Conservation (phyloP, 768 basidiomycete species). For the Collybia sordida region DNA sequence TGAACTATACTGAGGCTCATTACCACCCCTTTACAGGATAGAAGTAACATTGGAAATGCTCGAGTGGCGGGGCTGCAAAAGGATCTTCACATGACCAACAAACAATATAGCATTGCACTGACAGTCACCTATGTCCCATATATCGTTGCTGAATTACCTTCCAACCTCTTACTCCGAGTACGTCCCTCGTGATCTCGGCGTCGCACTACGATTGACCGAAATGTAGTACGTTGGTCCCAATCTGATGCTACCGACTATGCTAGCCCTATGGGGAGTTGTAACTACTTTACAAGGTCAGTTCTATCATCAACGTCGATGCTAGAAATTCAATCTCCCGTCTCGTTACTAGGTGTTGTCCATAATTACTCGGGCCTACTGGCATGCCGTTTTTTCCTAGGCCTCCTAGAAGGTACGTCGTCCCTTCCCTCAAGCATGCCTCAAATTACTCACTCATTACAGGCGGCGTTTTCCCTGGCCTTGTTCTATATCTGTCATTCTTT, state of each 20-base stretch:
- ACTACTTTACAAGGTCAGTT: slow-evolving; percentile 55
- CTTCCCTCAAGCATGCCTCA: neutral
- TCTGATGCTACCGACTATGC: slow-evolving; percentile 45
- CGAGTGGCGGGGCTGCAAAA: slow-evolving; percentile 60
- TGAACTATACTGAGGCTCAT: slow-evolving; percentile 10
- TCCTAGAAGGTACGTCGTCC: slow-evolving; percentile 43
- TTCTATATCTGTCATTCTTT: slow-evolving; percentile 57
- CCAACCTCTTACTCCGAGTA: slow-evolving; percentile 58
- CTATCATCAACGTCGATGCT: neutral
- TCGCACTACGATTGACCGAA: neutral
- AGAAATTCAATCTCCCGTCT: neutral
- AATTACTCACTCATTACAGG: slow-evolving; percentile 26
- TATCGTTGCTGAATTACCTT: slow-evolving; percentile 58
- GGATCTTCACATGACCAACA: slow-evolving; percentile 47
- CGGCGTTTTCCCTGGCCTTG: slow-evolving; percentile 57
- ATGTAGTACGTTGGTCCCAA: slow-evolving; percentile 15
- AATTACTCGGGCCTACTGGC: slow-evolving; percentile 43
- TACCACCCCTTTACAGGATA: slow-evolving; percentile 31
- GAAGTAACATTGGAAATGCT: slow-evolving; percentile 59
- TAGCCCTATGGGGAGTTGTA: slow-evolving; percentile 69
- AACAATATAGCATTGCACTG: slow-evolving; percentile 49
- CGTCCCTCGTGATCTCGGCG: slow-evolving; percentile 1
- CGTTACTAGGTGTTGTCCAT: slow-evolving; percentile 41
- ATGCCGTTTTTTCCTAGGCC: slow-evolving; percentile 51
- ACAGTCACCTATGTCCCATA: slow-evolving; percentile 55